Conservation (phyloP, 129 eudicot species). For the Helichrysum umbraculigerum region DNA sequence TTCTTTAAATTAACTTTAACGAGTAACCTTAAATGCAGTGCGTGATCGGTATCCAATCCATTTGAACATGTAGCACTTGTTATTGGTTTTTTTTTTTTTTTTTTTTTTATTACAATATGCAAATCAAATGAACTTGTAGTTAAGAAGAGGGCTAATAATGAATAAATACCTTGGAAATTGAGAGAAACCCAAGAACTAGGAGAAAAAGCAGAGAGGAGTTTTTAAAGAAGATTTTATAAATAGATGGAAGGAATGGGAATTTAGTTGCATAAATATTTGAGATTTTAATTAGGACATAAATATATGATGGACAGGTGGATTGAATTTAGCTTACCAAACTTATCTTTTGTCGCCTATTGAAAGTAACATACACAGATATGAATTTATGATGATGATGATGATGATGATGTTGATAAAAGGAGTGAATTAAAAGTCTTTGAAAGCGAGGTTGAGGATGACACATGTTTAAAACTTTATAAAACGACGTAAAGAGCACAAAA, state of each 20-base stretch:
- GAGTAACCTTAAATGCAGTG: no score
- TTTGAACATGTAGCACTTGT: no score
- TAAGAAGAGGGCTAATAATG: background rate
- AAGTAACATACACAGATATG: background rate
- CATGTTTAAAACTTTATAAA: background rate
- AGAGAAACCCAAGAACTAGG: background rate
- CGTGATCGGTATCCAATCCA: no score
- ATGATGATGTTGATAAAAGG: conserved; percentile 7
- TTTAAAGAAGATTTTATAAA: background rate
- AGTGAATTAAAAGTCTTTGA: conserved; percentile 24
- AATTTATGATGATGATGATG: background rate
- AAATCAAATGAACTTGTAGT: no score
- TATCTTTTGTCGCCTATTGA: background rate
- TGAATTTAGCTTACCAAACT: conserved; percentile 45
- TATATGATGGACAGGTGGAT: conserved; percentile 37
- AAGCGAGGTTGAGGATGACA: conserved; percentile 19
- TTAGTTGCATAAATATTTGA: conserved; percentile 22
- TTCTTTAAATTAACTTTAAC: no score
- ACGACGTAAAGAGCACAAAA: no score
- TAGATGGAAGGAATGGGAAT: conserved; percentile 27
- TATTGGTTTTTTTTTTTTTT: no score
- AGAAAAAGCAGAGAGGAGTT: background rate
- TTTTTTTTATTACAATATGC: no score
- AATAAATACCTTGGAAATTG: background rate
- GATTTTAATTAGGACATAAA: conserved; percentile 24